Percentiles rank a stretch among this genome's conserved stretches.
Conservation (phyloP, 164 flowering plant species). For the Liquidambar formosana region DNA sequence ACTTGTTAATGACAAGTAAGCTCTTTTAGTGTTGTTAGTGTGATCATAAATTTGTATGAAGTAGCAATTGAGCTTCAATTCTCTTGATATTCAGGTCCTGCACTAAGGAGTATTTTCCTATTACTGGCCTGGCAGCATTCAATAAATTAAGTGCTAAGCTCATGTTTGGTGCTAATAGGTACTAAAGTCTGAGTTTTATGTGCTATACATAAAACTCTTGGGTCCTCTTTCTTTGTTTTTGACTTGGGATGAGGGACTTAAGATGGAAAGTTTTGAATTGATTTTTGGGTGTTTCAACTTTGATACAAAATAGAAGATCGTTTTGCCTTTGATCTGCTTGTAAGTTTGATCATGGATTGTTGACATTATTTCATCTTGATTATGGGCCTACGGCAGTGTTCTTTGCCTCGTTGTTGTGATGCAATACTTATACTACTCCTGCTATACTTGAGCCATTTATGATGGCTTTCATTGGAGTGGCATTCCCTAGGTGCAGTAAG, state of each 20-base stretch:
- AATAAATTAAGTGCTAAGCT: conserved; percentile 95
- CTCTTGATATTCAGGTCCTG: conserved; percentile 53
- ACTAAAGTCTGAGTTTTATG: too few relatives aligned
- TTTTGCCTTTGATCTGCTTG: not conserved
- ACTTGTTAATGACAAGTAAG: conserved; percentile 67
- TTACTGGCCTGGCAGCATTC: conserved; percentile 84
- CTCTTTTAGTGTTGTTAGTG: not conserved
- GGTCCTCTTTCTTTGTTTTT: too few relatives aligned
- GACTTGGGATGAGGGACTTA: conserved; percentile 4
- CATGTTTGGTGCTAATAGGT: conserved; percentile 96
- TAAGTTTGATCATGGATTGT: not conserved
- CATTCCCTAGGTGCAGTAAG: not conserved
- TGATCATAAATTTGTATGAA: not conserved
- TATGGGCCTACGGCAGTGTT: not conserved
- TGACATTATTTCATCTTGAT: not conserved
- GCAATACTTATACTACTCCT: not conserved
- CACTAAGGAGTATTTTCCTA: conserved; percentile 90
- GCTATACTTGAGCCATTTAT: not conserved
- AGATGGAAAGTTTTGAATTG: not conserved
- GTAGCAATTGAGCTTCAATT: not conserved
- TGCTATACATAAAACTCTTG: too few relatives aligned
- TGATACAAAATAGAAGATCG: not conserved
- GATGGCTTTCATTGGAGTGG: not conserved
- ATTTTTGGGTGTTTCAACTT: conserved; percentile 3
- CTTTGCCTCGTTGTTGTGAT: not conserved